These are phyloP conservation scores for Zygnema circumcarinatum DNA, from an alignment of 139 green algal species.

Conservation along the genomic window DNA sequence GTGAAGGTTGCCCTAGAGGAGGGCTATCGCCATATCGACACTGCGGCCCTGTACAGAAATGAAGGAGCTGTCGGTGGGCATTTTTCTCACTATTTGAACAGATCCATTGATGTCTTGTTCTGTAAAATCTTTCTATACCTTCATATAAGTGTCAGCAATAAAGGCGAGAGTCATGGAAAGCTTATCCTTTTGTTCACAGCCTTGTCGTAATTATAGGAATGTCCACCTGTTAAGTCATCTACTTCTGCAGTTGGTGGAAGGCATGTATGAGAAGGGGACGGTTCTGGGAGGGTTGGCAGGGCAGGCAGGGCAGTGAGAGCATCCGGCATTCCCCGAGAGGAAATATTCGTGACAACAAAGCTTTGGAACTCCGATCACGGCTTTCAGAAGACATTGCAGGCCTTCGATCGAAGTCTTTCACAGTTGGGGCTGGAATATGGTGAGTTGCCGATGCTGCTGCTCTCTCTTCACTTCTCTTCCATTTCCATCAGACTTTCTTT, in stretches of 20 bases:
- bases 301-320: conserved; percentile 11
- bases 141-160: too few species aligned
- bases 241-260: too few species aligned
- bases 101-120: too few species aligned
- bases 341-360: conserved; percentile 59
- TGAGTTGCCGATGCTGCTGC: conserved; percentile 3
- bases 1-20: conserved; percentile 34
- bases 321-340: conserved; percentile 20
- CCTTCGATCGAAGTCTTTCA: conserved; percentile 25
- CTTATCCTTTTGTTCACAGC: too few species aligned
- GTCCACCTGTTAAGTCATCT: too few species aligned
- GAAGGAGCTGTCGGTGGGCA: conserved; percentile 45
- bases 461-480: conserved; percentile 8
- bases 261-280: too few species aligned
- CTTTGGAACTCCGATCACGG: conserved; percentile 56
- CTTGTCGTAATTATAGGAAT: too few species aligned
- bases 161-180: too few species aligned
- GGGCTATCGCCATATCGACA: conserved; percentile 59
- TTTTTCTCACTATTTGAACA: too few species aligned
- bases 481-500: too few species aligned
- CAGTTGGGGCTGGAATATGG: conserved; percentile 46
- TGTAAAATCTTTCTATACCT: too few species aligned
- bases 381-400: conserved; percentile 21
- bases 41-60: conserved; percentile 37
- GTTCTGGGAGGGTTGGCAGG: neutral